Percentiles rank a stretch among this genome's conserved stretches.
These are phyloP conservation scores for Nitzschia sp. DNA, from an alignment of 108 stramenopile genomes.

Conservation along the genomic window DNA sequence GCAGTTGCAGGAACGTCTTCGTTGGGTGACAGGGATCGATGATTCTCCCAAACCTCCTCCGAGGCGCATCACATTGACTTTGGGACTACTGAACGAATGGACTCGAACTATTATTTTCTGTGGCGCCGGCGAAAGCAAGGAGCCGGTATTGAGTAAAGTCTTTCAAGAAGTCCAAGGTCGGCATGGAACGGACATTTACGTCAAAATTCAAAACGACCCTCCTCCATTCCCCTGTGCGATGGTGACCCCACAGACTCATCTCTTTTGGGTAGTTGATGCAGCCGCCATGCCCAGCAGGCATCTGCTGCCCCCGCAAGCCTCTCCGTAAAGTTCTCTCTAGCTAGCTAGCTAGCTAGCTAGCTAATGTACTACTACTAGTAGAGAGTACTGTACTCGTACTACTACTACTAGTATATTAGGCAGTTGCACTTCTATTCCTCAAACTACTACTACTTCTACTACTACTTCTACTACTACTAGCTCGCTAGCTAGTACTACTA, in stretches of 20 bases:
- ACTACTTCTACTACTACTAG: too few species aligned
- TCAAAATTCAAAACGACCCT: constrained; percentile 27
- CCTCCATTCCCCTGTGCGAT: constrained; percentile 76
- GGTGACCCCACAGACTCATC: constrained; percentile 50
- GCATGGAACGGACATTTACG: not conserved
- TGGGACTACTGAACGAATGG: constrained; percentile 66
- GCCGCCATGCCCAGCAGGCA: constrained; percentile 60
- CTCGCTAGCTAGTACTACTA: too few species aligned
- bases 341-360: too few species aligned
- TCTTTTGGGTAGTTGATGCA: constrained; percentile 80
- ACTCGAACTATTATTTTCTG: constrained; percentile 77
- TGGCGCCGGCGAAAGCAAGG: constrained; percentile 78
- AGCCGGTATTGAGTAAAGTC: constrained; percentile 54
- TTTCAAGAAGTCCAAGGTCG: constrained; percentile 28
- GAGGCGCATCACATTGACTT: constrained; percentile 90
- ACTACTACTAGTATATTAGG: too few species aligned
- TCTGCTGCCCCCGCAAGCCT: too few species aligned
- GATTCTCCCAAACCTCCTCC: constrained; percentile 98
- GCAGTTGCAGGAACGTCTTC: constrained; percentile 57
- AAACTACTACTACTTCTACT: too few species aligned
- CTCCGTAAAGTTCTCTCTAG: too few species aligned
- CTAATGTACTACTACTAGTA: too few species aligned
- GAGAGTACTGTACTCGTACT: too few species aligned
- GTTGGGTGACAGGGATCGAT: constrained; percentile 77
- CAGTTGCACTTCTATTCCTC: too few species aligned